Evolutionary conservation across 768 basidiomycete genomes (phyloP), one percentile per base, ranked within the genome.

Genomic region (Xanthoconium stramineum): DNA sequence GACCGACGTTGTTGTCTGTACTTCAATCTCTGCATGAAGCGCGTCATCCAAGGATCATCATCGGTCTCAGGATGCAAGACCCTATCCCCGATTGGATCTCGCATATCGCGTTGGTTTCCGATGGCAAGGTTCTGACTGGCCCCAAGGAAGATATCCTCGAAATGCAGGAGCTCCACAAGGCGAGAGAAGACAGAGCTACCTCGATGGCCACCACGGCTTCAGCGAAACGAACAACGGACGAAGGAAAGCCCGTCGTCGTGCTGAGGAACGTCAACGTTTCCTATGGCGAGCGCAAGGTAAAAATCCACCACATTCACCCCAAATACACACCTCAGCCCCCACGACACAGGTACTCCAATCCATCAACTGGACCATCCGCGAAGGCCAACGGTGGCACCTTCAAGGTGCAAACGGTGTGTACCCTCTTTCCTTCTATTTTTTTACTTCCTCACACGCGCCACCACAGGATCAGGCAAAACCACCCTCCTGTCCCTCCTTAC

Each of bases 331-430:
- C 48, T 62, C 30, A 61, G 24, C 24, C 43, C 33, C 8, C 2
- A 15, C 13, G 10, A 38, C 10, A 1, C 49, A 93, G 90, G 83
- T 94, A 5, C 80, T 99, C 2, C 78, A 82, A 57, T 74, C 84
- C 53, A 82, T 98, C 46, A 80, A 81, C 52, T 98, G 95, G 96
- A 80, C 84, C 38, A 85, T 98, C 57, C 78, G 78, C 3, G 80
- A 83, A 61, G 92, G 93, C 39, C 86, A 95, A 43, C 80, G 89
- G 30, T 98, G 94, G 92, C 90, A 95, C 65, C 83, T 99, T 13
- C 82, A 86, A 64, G 95, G 96, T 10, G 74, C 85, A 24, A 99
- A 98, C 67, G 96, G 91, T 87, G 69, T 35, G 75, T 1, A 12
- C 32, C 14, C 32, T 36, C n/a, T 7, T 42, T 33, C 28, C 56